These are phyloP conservation scores for Yamadazyma ubonensis DNA, from an alignment of 805 yeast genomes.

Conservation along the genomic window DNA sequence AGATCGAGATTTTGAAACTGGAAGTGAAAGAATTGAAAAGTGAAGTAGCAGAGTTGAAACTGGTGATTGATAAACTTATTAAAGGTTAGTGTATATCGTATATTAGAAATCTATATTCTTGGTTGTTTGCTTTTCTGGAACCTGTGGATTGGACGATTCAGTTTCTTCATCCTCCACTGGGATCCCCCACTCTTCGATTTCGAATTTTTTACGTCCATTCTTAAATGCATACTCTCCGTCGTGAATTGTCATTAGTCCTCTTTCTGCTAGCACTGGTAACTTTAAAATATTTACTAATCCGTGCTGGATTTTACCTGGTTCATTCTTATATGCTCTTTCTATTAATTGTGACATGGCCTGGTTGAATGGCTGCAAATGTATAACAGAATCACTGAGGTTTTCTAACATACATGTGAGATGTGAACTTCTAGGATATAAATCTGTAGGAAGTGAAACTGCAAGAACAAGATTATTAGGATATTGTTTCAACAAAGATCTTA, in stretches of 20 bases:
- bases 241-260: conserved; percentile 76
- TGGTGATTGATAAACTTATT: no score
- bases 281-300: conserved; percentile 79
- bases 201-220: conserved; percentile 79
- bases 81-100: no score
- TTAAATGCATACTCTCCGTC: conserved; percentile 81
- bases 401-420: conserved; percentile 53
- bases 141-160: conserved; percentile 14
- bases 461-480: conserved; percentile 48
- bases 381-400: conserved; percentile 59
- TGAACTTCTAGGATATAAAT: conserved; percentile 58
- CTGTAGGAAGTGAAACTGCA: conserved; percentile 58
- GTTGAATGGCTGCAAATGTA: conserved; percentile 79
- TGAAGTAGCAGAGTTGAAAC: background rate
- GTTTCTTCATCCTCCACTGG: conserved; percentile 84
- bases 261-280: conserved; percentile 67
- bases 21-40: background rate
- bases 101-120: conserved; percentile 36
- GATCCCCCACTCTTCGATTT: conserved; percentile 93
- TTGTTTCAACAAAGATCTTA: conserved; percentile 53
- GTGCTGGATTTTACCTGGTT: conserved; percentile 76
- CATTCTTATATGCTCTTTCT: conserved; percentile 67
- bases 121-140: conserved; percentile 25
- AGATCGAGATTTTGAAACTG: background rate
- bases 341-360: conserved; percentile 66